Evolutionary conservation across 306 rosid species (phyloP).

Genomic region (Trifolium dubium): DNA sequence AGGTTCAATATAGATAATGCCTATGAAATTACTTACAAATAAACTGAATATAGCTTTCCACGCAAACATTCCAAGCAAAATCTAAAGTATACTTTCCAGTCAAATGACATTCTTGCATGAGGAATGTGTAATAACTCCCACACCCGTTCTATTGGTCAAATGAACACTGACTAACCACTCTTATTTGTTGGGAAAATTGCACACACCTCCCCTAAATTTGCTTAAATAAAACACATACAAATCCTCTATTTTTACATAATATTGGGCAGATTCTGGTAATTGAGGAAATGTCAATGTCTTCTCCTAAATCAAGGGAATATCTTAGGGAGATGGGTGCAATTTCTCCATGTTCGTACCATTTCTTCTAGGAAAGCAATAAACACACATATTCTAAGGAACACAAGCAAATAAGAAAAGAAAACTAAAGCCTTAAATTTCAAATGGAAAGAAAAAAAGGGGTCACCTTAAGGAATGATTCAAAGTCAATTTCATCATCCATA

Average conservation of each 20-base stretch:
- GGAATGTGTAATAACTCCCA: background rate
- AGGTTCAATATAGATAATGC: slow-evolving; percentile 35
- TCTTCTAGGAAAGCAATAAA: background rate
- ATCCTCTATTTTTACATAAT: background rate
- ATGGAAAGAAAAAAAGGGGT: slow-evolving; percentile 34
- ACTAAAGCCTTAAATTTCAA: slow-evolving; percentile 7
- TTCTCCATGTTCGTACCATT: background rate
- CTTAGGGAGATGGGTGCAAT: background rate
- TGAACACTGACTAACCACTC: background rate
- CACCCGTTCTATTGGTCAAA: background rate
- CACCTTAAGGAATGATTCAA: slow-evolving; percentile 88
- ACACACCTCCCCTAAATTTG: background rate
- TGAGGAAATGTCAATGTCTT: background rate
- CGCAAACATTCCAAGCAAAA: slow-evolving; percentile 7
- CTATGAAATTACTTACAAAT: slow-evolving; percentile 10
- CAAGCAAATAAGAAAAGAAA: too few species aligned
- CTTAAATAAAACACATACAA: background rate
- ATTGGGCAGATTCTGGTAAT: background rate
- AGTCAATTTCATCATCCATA: slow-evolving; percentile 74
- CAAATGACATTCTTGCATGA: background rate
- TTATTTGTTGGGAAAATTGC: background rate
- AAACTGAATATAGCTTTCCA: slow-evolving; percentile 17
- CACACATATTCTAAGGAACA: background rate
- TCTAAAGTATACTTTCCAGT: slow-evolving; percentile 5
- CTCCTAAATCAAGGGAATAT: background rate